Conservation (phyloP, 768 basidiomycete species). For the Boletales sp. region DNA sequence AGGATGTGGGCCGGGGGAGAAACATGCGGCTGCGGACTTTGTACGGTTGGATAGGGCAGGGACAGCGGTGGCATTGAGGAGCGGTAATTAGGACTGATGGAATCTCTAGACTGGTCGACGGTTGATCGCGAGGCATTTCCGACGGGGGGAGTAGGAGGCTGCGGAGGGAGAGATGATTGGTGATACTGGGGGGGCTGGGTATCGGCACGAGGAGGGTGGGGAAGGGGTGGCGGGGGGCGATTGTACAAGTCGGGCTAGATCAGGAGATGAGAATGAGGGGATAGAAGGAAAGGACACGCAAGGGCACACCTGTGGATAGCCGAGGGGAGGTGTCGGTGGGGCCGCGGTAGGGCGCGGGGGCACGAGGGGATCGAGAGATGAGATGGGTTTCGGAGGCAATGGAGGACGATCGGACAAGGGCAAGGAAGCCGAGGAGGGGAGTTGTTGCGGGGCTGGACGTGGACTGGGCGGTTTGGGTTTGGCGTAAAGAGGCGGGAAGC, state of each 20-base stretch:
- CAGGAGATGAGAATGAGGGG: background rate
- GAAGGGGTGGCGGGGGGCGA: slow-evolving; percentile 38
- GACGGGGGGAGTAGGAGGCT: background rate
- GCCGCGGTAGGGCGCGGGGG: background rate
- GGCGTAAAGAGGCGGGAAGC: slow-evolving; percentile 85
- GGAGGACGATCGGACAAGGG: slow-evolving; percentile 31
- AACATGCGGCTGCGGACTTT: slow-evolving; percentile 19
- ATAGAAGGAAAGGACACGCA: background rate
- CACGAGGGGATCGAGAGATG: background rate
- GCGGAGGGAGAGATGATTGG: slow-evolving; percentile 7
- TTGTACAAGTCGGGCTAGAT: slow-evolving; percentile 23
- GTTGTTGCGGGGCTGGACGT: slow-evolving; percentile 10
- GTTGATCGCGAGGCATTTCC: slow-evolving; percentile 16
- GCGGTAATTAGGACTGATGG: slow-evolving; percentile 28
- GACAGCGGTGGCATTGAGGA: slow-evolving; percentile 25
- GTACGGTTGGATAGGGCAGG: slow-evolving; percentile 25
- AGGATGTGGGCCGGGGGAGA: slow-evolving; percentile 12
- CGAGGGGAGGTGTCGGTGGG: background rate
- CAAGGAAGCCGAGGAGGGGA: slow-evolving; percentile 2
- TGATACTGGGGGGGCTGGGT: slow-evolving; percentile 28
- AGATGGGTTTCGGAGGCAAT: slow-evolving; percentile 37
- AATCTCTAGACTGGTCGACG: slow-evolving; percentile 15
- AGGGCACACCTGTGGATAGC: slow-evolving; percentile 20
- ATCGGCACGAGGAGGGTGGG: slow-evolving; percentile 19
- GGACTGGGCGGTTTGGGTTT: slow-evolving; percentile 49